These are phyloP conservation scores for Eurotiales sp. DNA, from an alignment of 2,329 filamentous ascomycete genomes.

Conservation along the genomic window DNA sequence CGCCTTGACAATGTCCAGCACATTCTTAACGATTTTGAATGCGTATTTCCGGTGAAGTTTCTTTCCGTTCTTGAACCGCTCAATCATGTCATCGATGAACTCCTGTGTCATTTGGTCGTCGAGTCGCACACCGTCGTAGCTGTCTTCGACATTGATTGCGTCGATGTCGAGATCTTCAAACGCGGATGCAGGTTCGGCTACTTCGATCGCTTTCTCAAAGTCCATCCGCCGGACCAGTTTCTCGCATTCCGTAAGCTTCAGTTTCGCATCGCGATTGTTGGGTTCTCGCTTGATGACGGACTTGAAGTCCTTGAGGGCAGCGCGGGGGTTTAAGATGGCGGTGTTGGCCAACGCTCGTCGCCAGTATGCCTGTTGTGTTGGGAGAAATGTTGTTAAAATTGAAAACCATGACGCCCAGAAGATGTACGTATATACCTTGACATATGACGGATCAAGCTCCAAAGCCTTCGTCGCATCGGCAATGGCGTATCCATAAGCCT, in stretches of 20 bases:
- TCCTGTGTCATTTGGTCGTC: conserved; percentile 86
- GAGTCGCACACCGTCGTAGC: conserved; percentile 79
- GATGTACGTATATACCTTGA: conserved; percentile 67
- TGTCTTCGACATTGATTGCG: conserved; percentile 73
- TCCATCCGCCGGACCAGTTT: conserved; percentile 89
- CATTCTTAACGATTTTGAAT: conserved; percentile 89
- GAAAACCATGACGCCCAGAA: background rate
- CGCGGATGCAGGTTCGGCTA: conserved; percentile 86
- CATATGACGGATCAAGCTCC: conserved; percentile 79
- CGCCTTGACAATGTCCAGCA: conserved; percentile 83
- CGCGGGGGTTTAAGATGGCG: conserved; percentile 82
- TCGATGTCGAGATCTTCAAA: conserved; percentile 87
- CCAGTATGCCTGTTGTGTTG: conserved; percentile 71
- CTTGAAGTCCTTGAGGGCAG: conserved; percentile 89
- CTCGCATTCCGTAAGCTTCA: conserved; percentile 89
- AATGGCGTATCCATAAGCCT: conserved; percentile 91
- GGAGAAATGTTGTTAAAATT: background rate
- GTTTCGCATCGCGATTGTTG: conserved; percentile 80
- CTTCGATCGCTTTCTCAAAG: conserved; percentile 92
- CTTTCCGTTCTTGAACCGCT: conserved; percentile 94
- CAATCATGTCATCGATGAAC: conserved; percentile 96
- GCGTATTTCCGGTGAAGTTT: conserved; percentile 94
- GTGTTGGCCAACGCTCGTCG: conserved; percentile 87
- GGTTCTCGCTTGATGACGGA: conserved; percentile 84
- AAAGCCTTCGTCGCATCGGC: conserved; percentile 87